Base-by-base conservation (phyloP, 164 flowering plant genomes). In the Brasenia schreberi region DNA sequence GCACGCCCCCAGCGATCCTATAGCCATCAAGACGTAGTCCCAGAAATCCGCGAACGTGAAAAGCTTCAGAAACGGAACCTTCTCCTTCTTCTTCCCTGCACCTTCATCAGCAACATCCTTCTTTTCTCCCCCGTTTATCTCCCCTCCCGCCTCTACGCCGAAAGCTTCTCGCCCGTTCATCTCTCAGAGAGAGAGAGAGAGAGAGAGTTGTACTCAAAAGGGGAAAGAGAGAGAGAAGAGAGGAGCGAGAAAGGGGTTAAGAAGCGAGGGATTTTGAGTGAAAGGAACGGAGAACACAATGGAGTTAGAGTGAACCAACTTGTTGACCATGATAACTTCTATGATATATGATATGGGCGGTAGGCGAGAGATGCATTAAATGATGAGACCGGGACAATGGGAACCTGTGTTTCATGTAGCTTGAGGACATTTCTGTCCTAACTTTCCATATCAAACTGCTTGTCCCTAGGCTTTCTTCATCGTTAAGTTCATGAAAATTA, bases 1-100 rank as follows among this genome's bases (percentile, higher is more conserved):
- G 60, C 84, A 79, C 0, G 98, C 98, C 2, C 96, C 95, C 10
- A 92, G 42, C 0, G 95, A 83, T 9, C 99, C 99, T 10, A 90
- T 12, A 9, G 69, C 71, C 99, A 92, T 95, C 5, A 95, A 72
- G 7, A 90, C 70, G 62, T 72, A 87, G 69, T 95, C 99, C 43
- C 78, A 83, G 59, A 78, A 76, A 68, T 95, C 96, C 1, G 99
- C 99, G 64, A 82, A 95, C 1, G 83, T 61, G 64, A 95, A 95
- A 0, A 95, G 81, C 69, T 92, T 90, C 2, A 82, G 19, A 19
- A 89, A 73, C 5, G 89, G 71, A 2, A 86, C 96, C 65, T 73
- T 82, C 5, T 77, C 78, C 67, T 73, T 73, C 59, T 33, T 44
- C 58, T 61, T 62, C 53, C 70, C 70, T 42, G 27, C 27, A 23